These are phyloP conservation scores for Phytophthora foliorum DNA, from an alignment of 352 stramenopile genomes.

Conservation along the genomic window DNA sequence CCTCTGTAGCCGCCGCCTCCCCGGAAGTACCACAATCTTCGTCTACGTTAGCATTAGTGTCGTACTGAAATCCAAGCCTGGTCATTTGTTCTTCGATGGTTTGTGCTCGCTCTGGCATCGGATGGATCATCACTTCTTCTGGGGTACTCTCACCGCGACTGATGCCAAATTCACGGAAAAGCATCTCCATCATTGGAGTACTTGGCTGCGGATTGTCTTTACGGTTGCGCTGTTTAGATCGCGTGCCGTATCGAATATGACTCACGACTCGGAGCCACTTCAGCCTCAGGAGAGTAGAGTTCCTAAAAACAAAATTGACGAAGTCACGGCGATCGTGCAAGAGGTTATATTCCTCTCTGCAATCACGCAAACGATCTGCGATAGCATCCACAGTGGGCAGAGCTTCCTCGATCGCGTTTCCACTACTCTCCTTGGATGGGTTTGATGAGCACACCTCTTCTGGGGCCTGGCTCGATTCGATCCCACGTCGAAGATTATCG, in stretches of 20 bases:
- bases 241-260: constrained; percentile 48
- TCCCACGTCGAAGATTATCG: constrained; percentile 35
- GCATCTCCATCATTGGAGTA: constrained; percentile 36
- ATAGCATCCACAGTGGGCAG: constrained; percentile 46
- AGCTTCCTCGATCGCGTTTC: not conserved
- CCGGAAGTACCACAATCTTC: constrained; percentile 2
- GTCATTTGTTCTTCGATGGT: constrained; percentile 52
- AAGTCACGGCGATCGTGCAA: constrained; percentile 57
- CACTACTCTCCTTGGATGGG: not conserved
- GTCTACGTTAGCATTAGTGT: constrained; percentile 21
- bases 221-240: not conserved
- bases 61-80: constrained; percentile 56
- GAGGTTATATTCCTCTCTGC: constrained; percentile 40
- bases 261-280: constrained; percentile 69
- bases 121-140: constrained; percentile 4
- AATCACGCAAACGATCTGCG: constrained; percentile 50
- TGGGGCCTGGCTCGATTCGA: constrained; percentile 16
- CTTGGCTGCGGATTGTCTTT: not conserved
- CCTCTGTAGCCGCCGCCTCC: constrained; percentile 1
- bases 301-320: constrained; percentile 73
- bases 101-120: constrained; percentile 53
- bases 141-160: not conserved
- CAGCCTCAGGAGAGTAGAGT: constrained; percentile 49
- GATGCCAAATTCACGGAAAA: constrained; percentile 55
- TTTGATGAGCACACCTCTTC: not conserved